Evolutionary conservation across 2,329 filamentous ascomycete genomes (phyloP), one percentile per base, ranked within the genome.

Genomic region (Thelonectria blattea): DNA sequence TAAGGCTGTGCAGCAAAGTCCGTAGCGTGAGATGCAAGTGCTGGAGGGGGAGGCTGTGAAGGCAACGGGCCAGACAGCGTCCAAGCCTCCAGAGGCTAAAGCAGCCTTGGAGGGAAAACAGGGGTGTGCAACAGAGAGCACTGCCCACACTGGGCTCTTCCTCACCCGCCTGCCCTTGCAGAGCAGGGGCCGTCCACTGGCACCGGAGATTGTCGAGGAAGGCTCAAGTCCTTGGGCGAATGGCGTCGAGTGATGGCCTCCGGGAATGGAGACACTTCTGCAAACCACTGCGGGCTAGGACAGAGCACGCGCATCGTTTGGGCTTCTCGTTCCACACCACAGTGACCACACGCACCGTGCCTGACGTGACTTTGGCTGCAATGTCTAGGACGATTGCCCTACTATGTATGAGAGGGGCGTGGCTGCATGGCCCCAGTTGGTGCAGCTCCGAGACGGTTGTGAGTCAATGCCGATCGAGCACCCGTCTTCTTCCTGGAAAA

Each of bases 381-480:
- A 51, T 46, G 45, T 56, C 56, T 66, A 55, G 54, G 61, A 62
- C 63, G 53, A 61, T 48, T 55, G 22, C 45, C 49, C 48, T 42
- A n/a, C n/a, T n/a, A n/a, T n/a, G n/a, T n/a, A 39, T 20, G 52
- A 48, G 52, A 24, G 57, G 62, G 43, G 57, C 51, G 60, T 47
- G 46, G 46, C 32, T 32, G 30, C 51, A 52, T 48, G 20, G 39
- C 34, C 30, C 49, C 32, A 14, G 43, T 45, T 61, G 50, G 42
- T 41, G 27, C 51, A 57, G 58, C 58, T 59, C 57, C 57, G 52
- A 56, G 39, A 32, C 22, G 54, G 52, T 39, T 60, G 67, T 70
- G 68, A 70, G 46, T 70, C 68, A 70, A 70, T 68, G 68, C 68
- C 66, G 68, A 56, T 55, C 45, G 43, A 60, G 22, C 24, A 47